Conservation (phyloP, 306 rosid genomes). For the Lathyrus tuberosus region DNA sequence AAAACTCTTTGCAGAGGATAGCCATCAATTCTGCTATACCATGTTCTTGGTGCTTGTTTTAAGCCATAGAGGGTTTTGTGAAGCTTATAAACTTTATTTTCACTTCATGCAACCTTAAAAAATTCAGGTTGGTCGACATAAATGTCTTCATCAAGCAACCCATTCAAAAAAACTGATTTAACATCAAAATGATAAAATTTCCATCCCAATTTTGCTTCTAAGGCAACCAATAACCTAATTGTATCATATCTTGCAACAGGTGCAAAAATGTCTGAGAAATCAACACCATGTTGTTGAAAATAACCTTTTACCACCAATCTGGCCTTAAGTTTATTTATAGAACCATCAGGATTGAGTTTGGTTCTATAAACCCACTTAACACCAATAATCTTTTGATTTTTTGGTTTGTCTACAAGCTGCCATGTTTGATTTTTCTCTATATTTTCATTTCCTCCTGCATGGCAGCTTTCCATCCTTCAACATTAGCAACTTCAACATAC, state of each 20-base stretch:
- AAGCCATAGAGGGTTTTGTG: too few relatives aligned
- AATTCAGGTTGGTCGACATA: too few relatives aligned
- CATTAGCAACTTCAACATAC: neutral
- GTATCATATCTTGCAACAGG: neutral
- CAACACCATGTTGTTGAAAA: neutral
- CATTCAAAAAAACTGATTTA: too few relatives aligned
- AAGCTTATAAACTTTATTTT: too few relatives aligned
- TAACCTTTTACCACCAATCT: neutral
- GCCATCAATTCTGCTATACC: too few relatives aligned
- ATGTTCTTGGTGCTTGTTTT: too few relatives aligned
- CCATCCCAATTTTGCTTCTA: neutral
- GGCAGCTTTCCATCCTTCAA: neutral
- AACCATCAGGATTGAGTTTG: neutral
- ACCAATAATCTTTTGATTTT: neutral
- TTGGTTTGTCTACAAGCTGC: neutral
- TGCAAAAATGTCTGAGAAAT: neutral
- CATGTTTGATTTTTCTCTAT: neutral
- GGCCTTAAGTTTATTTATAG: neutral
- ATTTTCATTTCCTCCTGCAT: neutral
- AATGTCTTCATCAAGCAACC: too few relatives aligned
- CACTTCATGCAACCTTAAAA: too few relatives aligned
- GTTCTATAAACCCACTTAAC: neutral
- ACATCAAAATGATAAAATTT: neutral
- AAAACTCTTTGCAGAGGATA: too few relatives aligned
- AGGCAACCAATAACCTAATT: neutral